Base-by-base conservation (phyloP, 768 basidiomycete species). In the Podaxis sp. region DNA sequence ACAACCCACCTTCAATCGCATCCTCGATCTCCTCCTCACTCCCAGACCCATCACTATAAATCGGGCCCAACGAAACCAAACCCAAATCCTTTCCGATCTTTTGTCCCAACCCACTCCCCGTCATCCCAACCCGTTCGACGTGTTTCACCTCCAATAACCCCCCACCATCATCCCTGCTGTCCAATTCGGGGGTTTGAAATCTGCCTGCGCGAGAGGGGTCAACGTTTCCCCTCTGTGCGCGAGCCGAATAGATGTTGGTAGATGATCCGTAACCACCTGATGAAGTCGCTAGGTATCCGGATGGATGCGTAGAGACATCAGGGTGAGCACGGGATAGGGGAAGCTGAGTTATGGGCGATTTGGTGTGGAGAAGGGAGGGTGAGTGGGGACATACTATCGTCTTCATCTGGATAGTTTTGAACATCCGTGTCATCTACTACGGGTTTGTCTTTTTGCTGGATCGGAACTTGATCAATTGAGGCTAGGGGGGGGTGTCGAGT, bases 191-290 rank as follows among this genome's bases (percentile, higher is more conserved):
- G 1, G 54, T 55, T 23, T 42, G 38, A n/a, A 55, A 55, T 44
- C 23, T 18, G 18, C 37, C 54, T 4, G 54, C 54, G 0, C 25
- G 11, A 5, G 54, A 23, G 6, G 37, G 40, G 11, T 55, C 54
- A 18, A 42, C 37, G 38, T 55, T 40, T 42, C 54, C 54, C 27
- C 54, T 35, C 16, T 44, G 38, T 9, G 40, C 54, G 7, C 38
- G 38, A 14, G 54, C 18, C 4, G 54, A 55, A 10, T 55, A 55
- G 7, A 55, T 55, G 21, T 55, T 55, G 13, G 40, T 44, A 16
- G 54, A 42, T 4, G 54, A 55, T 13, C 54, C 54, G 40, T 42
- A 55, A 2, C 54, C 54, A 7, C 54, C 54, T 42, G 54, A 55
- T 16, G 54, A 55, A 14, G 54, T 55, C 16, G 54, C 54, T 55